Conservation (phyloP, 2,329 filamentous ascomycete genomes). For the Aspergillus pseudoterreus region DNA sequence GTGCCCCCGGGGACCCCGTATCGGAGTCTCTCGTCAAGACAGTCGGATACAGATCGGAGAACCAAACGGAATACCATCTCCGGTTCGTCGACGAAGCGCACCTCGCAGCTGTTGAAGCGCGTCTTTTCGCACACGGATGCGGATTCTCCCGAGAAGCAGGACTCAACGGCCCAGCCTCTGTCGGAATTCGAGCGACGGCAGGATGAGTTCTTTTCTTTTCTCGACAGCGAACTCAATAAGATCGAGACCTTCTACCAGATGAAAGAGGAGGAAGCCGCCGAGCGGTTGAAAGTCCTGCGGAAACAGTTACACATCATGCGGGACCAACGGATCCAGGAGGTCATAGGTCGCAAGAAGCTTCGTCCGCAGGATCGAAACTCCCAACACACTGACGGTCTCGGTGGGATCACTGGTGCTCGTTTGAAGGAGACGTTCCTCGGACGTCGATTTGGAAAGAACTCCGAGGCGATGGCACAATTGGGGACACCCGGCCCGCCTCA, state of each 20-base stretch:
- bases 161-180: conserved; percentile 51
- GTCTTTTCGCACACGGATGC: conserved; percentile 37
- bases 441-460: conserved; percentile 54
- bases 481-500: conserved; percentile 37
- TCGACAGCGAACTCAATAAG: conserved; percentile 83
- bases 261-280: conserved; percentile 81
- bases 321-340: conserved; percentile 72
- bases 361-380: conserved; percentile 19
- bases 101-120: conserved; percentile 33
- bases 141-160: conserved; percentile 43
- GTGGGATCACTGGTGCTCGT: conserved; percentile 21
- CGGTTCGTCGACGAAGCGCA: conserved; percentile 19
- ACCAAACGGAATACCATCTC: conserved; percentile 21
- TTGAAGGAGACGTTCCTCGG: conserved; percentile 43
- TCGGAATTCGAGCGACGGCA: conserved; percentile 69
- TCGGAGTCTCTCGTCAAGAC: conserved; percentile 10
- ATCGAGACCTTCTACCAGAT: conserved; percentile 84
- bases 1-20: conserved; percentile 1
- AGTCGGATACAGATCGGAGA: conserved; percentile 6
- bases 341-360: conserved; percentile 48
- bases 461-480: conserved; percentile 46
- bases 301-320: conserved; percentile 92
- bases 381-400: conserved; percentile 21
- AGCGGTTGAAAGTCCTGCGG: conserved; percentile 66
- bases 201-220: conserved; percentile 80